phyloP scores from a whole-genome alignment of 257 asterid species.

The Lycium ferocissimum region DNA sequence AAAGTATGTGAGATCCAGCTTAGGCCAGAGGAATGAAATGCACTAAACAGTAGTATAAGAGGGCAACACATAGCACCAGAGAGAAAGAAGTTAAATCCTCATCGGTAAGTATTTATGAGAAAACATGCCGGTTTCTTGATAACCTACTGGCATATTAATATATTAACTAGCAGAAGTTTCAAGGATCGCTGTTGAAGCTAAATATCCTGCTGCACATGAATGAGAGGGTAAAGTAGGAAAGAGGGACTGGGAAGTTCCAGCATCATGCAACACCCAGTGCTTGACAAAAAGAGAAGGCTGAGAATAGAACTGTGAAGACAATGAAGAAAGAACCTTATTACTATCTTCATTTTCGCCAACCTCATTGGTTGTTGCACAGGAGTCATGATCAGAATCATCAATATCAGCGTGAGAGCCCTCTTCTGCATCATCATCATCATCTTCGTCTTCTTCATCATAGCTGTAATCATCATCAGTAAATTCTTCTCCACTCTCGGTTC shows the following conservation, averaged over 20 bases:
- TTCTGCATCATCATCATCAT: slow-evolving; percentile 53
- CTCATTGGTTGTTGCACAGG: slow-evolving; percentile 53
- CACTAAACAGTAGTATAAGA: background rate
- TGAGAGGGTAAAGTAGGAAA: slow-evolving; percentile 21
- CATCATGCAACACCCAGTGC: background rate
- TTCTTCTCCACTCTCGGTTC: slow-evolving; percentile 79
- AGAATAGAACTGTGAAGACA: slow-evolving; percentile 34
- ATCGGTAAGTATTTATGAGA: background rate
- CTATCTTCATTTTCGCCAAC: slow-evolving; percentile 48
- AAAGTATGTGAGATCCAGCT: slow-evolving; percentile 7
- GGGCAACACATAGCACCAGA: background rate
- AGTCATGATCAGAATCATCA: slow-evolving; percentile 62
- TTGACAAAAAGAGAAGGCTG: slow-evolving; percentile 26
- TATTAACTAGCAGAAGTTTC: background rate
- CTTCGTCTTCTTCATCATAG: slow-evolving; percentile 43
- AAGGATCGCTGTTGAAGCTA: background rate
- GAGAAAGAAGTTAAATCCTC: background rate
- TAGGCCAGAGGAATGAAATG: background rate
- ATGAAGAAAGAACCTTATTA: slow-evolving; percentile 53
- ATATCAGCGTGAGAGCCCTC: slow-evolving; percentile 60
- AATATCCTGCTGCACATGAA: background rate
- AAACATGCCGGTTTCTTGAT: background rate
- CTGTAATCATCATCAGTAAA: slow-evolving; percentile 79
- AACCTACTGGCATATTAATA: background rate
- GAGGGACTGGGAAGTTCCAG: background rate